These are phyloP conservation scores for Colletotrichum sp. DNA, from an alignment of 2,329 filamentous ascomycete species.

Conservation along the genomic window DNA sequence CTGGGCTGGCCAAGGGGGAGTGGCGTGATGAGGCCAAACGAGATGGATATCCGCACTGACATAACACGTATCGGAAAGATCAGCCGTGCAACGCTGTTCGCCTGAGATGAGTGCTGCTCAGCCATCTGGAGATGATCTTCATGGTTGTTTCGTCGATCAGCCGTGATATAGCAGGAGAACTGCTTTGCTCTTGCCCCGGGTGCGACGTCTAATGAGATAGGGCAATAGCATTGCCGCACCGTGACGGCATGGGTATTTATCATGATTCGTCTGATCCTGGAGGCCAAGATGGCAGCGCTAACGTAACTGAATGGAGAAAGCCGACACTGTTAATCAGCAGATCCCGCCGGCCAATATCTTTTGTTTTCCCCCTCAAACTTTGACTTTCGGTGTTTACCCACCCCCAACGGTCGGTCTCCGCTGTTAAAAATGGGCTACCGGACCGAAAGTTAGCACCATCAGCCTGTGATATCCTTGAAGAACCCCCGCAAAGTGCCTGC, in stretches of 20 bases:
- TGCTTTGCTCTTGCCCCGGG: background rate
- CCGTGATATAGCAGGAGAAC: background rate
- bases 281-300: background rate
- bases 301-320: background rate
- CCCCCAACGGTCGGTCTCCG: background rate
- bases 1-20: background rate
- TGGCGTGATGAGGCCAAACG: background rate
- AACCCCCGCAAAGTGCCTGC: background rate
- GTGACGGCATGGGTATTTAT: background rate
- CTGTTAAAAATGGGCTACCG: background rate
- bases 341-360: background rate
- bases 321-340: background rate
- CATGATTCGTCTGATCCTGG: background rate
- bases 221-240: background rate
- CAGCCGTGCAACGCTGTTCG: background rate
- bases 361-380: background rate
- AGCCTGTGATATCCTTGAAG: background rate
- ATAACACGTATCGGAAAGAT: background rate
- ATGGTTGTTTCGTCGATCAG: background rate
- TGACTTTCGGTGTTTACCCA: background rate
- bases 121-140: background rate
- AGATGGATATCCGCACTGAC: background rate
- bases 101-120: background rate
- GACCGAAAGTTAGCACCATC: background rate
- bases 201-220: background rate